Percentiles rank a stretch among this genome's conserved stretches.
phyloP scores from a whole-genome alignment of 2,329 filamentous ascomycete genomes.

The Orbilia javanica region DNA sequence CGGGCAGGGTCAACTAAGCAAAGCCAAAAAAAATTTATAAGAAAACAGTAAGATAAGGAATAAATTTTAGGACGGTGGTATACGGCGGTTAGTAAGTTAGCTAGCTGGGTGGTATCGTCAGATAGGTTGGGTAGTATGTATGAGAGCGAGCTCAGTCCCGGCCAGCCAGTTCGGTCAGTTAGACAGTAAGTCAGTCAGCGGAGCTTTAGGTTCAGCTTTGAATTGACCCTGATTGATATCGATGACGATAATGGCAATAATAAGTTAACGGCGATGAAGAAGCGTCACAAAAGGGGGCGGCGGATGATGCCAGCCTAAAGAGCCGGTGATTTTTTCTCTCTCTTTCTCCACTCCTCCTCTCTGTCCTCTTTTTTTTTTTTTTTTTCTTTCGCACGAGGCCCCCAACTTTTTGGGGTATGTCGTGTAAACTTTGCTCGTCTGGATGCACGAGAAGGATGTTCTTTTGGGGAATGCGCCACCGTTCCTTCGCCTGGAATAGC shows the following conservation, averaged over 20 bases:
- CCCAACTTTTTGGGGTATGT: constrained; percentile 22
- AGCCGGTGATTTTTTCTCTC: neutral
- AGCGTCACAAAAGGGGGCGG: constrained; percentile 45
- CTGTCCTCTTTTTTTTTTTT: neutral
- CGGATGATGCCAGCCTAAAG: constrained; percentile 28
- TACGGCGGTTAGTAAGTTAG: neutral
- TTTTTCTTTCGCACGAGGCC: constrained; percentile 38
- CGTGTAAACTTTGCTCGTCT: neutral
- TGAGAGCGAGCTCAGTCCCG: neutral
- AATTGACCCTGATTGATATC: neutral
- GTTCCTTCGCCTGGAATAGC: constrained; percentile 30
- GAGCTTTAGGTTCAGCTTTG: neutral
- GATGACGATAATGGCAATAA: neutral
- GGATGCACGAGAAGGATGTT: neutral
- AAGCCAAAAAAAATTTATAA: neutral
- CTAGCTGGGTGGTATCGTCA: neutral
- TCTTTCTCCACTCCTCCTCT: neutral
- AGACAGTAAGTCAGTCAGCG: neutral
- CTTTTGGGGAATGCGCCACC: constrained; percentile 48
- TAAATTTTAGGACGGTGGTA: neutral
- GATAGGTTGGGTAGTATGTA: neutral
- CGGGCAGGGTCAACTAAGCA: neutral
- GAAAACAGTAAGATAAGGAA: neutral
- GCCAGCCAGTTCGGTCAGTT: constrained; percentile 5
- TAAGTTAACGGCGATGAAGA: neutral